Percentiles rank a stretch among this genome's conserved stretches.
These are phyloP conservation scores for Metarhizium rileyi DNA, from an alignment of 2,329 filamentous ascomycete genomes.

Conservation along the genomic window DNA sequence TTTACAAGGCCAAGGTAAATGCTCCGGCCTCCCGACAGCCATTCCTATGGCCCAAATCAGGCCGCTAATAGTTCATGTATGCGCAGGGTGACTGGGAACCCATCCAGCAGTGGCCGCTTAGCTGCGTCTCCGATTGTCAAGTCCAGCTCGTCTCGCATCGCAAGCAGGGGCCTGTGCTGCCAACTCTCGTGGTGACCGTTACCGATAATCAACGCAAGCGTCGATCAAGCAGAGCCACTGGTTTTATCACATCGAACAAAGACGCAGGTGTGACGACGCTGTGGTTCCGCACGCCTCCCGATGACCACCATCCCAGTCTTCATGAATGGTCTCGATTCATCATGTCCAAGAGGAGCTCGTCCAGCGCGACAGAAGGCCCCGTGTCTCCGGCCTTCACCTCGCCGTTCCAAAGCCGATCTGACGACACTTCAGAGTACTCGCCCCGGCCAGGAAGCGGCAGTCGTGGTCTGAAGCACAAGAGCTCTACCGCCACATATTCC, in stretches of 20 bases:
- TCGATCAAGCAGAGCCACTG: conserved; percentile 52
- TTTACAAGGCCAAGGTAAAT: conserved; percentile 48
- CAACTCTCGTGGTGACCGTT: conserved; percentile 49
- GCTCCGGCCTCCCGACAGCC: background rate
- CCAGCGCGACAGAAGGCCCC: conserved; percentile 40
- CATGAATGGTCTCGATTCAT: conserved; percentile 52
- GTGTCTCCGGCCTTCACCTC: conserved; percentile 44
- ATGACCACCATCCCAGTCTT: conserved; percentile 41
- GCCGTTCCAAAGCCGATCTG: conserved; percentile 35
- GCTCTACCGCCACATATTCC: conserved; percentile 37
- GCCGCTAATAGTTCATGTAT: conserved; percentile 4
- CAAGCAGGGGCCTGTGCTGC: conserved; percentile 49
- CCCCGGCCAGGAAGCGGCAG: conserved; percentile 35
- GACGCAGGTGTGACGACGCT: conserved; percentile 39
- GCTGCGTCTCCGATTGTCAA: conserved; percentile 44
- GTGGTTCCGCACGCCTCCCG: conserved; percentile 45
- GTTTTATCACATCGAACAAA: conserved; percentile 41
- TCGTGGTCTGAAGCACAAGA: conserved; percentile 35
- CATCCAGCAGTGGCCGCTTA: conserved; percentile 42
- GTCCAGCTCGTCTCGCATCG: conserved; percentile 50
- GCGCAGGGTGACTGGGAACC: conserved; percentile 41
- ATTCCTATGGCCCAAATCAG: background rate
- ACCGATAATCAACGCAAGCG: conserved; percentile 54
- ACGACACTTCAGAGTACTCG: conserved; percentile 32
- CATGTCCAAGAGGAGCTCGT: conserved; percentile 31